Evolutionary conservation across 2,329 filamentous ascomycete species (phyloP), one percentile per base, ranked within the genome.

Genomic region (Cladophialophora carrionii): DNA sequence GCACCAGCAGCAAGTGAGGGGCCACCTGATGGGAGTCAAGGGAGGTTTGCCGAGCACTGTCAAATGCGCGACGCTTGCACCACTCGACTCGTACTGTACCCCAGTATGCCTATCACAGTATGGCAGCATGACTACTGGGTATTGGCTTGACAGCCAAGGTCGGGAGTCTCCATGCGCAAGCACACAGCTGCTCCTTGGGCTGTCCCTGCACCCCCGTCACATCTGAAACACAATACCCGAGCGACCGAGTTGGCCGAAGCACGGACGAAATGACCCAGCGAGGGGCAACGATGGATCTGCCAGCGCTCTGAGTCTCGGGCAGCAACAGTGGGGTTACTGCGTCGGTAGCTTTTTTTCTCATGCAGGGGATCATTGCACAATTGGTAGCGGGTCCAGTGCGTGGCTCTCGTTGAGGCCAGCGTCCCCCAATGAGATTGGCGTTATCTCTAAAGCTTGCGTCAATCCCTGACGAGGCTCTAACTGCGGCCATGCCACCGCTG

Each of bases 281-380:
- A 60, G 57, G 57, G 49, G 57, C 32, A 26, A 26, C 37, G 46
- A 26, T 60, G 57, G 17, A 49, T 17, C 57, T 60, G 31, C 29
- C 26, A 48, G 48, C 29, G 48, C 48, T 41, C 34, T 10, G 20
- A n/a, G 22, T 20, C 8, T 24, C 48, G 57, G 37, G 29, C 48
- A 43, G 46, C 48, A 8, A 58, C 29, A 52, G 57, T 60, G 57
- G 57, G 57, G 57, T 37, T 53, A 24, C 46, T 52, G 31, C 24
- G 26, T 60, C 57, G 32, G 52, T 60, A 51, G 54, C 22, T 14
- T 55, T 22, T 62, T 52, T 57, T 56, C 46, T 60, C 57, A 51
- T 60, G 64, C 64, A 66, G 64, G 64, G 64, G 64, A 60, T 54
- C 46, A 60, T 41, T 52, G 51, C 51, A 62, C 46, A 51, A 48